These are phyloP conservation scores for Onygenales sp. DNA, from an alignment of 2,329 filamentous ascomycete genomes.

Conservation along the genomic window DNA sequence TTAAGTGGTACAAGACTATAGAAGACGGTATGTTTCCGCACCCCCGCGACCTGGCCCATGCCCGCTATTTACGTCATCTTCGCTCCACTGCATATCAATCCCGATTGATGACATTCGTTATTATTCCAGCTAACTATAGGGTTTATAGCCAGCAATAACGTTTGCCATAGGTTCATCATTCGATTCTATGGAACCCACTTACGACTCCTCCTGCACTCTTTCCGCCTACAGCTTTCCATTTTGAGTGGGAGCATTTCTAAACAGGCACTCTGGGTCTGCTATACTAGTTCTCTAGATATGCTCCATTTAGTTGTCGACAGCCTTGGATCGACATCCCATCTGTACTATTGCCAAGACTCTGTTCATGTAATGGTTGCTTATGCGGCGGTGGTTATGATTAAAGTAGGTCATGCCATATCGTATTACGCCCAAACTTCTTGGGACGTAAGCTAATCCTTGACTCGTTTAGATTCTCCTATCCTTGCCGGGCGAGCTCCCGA, in stretches of 20 bases:
- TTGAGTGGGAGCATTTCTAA: conserved; percentile 12
- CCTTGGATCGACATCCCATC: conserved; percentile 17
- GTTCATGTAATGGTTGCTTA: conserved; percentile 37
- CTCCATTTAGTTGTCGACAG: conserved; percentile 22
- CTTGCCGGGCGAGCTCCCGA: conserved; percentile 10
- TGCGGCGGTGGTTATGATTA: conserved; percentile 31
- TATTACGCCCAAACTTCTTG: background rate
- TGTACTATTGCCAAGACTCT: conserved; percentile 35
- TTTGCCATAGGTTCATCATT: conserved; percentile 29
- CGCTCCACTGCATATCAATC: too few relatives aligned
- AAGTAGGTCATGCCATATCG: conserved; percentile 11
- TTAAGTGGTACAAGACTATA: conserved; percentile 12
- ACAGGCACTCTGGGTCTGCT: conserved; percentile 16
- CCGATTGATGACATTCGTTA: too few relatives aligned
- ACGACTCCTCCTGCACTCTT: conserved; percentile 28
- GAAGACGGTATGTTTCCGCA: conserved; percentile 9
- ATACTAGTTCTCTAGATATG: conserved; percentile 22
- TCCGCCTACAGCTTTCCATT: conserved; percentile 25
- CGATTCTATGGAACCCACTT: conserved; percentile 32
- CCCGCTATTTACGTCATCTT: too few relatives aligned
- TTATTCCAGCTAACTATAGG: background rate
- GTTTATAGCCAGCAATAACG: conserved; percentile 9
- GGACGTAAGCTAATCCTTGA: background rate
- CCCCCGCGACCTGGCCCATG: background rate
- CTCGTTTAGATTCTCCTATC: conserved; percentile 11